Evolutionary conservation across 345 rosid species (phyloP), one percentile per base, ranked within the genome.

Genomic region (Acer saccharum): DNA sequence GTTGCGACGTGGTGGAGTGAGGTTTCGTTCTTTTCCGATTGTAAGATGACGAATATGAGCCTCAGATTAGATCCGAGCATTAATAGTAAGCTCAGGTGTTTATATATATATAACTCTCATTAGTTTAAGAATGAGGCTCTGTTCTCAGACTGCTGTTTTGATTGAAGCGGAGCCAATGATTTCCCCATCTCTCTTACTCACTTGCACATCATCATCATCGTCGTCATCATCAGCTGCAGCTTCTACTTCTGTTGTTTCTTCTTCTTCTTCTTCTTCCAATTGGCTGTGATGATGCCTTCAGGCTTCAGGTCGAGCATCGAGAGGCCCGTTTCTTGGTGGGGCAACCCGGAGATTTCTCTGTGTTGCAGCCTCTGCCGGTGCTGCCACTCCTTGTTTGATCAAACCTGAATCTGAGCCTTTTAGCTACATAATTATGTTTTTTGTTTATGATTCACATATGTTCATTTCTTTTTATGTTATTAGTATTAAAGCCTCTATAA

Each of bases 231-330:
- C 63, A 18, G n/a, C 1, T 8, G n/a, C 63, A 18, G 17, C 25
- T 1, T n/a, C 63, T 18, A 8, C 25, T 18, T n/a, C 63, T 20
- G 7, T 8, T n/a, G 25, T 23, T 58, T 44, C 10, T 44, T 39
- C 74, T 71, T 52, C n/a, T n/a, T n/a, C n/a, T n/a, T n/a, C n/a
- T 54, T n/a, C 41, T 10, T 72, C 66, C 17, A n/a, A n/a, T 2
- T 13, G 63, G 75, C 76, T 41, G 14, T 73, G 67, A 60, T 23
- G 76, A 73, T 73, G 54, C 32, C 32, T 60, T 69, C 41, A 27
- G 73, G n/a, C 10, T 27, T 69, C 12, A 44, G 73, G 43, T 58
- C 7, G n/a, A 55, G 35, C 60, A 21, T 10, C 21, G 72, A n/a
- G 52, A 68, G 57, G 54, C 32, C 55, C 7, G 3, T 44, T 44